Base-by-base conservation (phyloP, 2,329 filamentous ascomycete species). In the Basipetospora sp. region DNA sequence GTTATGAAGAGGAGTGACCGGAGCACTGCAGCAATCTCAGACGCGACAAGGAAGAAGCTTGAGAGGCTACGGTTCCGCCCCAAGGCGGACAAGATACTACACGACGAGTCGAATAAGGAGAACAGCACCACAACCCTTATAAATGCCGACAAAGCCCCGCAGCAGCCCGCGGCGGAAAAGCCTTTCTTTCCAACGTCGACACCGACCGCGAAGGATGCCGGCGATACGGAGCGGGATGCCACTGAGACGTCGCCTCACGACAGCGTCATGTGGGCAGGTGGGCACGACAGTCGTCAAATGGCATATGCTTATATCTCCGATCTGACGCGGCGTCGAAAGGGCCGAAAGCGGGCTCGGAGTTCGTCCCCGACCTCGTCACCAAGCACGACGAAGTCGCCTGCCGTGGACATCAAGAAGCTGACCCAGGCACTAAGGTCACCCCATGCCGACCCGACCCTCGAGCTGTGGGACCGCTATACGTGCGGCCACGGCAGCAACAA, bases 391-490 rank as follows among this genome's bases (percentile, higher is more conserved):
- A 55, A 53, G 18, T 58, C 60, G 1, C 62, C 64, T 5, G 50
- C 66, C 0, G 59, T 77, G 43, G 73, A 80, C 47, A 57, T 77
- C 28, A 68, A 73, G 48, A 65, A 67, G 44, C 56, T 78, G 30
- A 67, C 70, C 28, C 63, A 68, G 38, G 63, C 71, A 1, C 55
- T 82, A 31, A 76, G 70, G 45, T 80, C 78, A 1, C 77, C 77
- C 10, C 72, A 79, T 44, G 69, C 75, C 22, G 80, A 87, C 48
- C 78, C 82, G 27, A 80, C 79, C 3, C 57, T 78, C 22, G 80
- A 87, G 44, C 57, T 87, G 2, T 88, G 82, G 82, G 81, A 80
- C 47, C 74, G 79, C 37, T 85, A 83, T 51, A 71, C 79, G 27
- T 17, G 13, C 29, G 29, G 29, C 8, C 13, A 31, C 16, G 13